Evolutionary conservation across 1,139 yeast genomes (phyloP), one percentile per base, ranked within the genome.

Genomic region (Pichia sp.): DNA sequence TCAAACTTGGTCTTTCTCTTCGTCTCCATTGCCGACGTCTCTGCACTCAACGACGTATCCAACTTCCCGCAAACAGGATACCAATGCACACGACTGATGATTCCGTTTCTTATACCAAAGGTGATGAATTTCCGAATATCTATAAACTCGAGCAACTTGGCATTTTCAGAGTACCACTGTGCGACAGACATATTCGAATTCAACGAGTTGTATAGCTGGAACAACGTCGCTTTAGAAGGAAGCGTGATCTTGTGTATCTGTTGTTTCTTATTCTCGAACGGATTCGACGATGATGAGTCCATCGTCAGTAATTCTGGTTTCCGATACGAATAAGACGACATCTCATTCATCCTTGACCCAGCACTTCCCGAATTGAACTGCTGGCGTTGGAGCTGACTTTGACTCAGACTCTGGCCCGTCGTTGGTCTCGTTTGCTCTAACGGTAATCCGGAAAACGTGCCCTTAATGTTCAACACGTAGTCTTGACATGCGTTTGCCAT

Each of bases 401-500:
- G 28, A 20, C 34, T 7, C 30, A 5, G 4, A 20, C n/a, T 21
- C 10, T 24, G 27, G 10, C 27, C 10, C 10, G 27, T 8, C 10
- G 10, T 10, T 24, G 27, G 27, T 24, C 10, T 24, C 10, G 7
- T 7, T 24, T 24, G 30, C 20, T 40, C 37, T 4, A 32, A 6
- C 9, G 50, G 44, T 28, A 60, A n/a, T 5, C 45, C 40, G 28
- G 45, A 40, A 36, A 65, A 64, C 2, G 62, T 54, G 3, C 65
- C 65, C 4, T 54, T 55, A 20, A 50, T 55, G 42, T 55, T 60
- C 4, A 80, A 71, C 2, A 90, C 90, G 61, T 89, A 91, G 1
- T 84, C 80, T 61, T 88, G 96, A 61, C 97, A 91, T 55, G 89
- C 94, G 24, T 78, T 76, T n/a, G 91, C 86, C 76, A 90, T 74